phyloP scores from a whole-genome alignment of 768 basidiomycete species.

The Suillus americanus region DNA sequence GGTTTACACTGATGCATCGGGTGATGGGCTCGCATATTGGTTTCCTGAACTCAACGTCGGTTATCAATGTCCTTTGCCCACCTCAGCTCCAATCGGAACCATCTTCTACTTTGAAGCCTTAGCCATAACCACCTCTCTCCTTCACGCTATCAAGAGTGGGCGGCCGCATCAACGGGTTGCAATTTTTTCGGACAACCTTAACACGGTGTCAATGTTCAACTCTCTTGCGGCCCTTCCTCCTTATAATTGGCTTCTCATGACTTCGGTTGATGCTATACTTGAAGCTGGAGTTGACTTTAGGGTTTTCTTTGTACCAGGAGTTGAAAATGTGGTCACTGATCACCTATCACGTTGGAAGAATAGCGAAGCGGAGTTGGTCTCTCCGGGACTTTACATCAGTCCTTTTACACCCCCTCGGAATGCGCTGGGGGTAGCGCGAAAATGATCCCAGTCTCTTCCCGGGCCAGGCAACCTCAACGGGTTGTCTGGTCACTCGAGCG shows the following conservation, averaged over 20 bases:
- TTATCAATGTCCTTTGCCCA: too few relatives aligned
- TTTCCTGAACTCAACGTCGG: too few relatives aligned
- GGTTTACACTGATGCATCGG: constrained; percentile 27
- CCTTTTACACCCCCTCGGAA: neutral
- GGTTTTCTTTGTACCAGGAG: constrained; percentile 25
- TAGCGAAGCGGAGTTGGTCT: too few relatives aligned
- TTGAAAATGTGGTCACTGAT: constrained; percentile 26
- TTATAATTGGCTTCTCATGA: constrained; percentile 16
- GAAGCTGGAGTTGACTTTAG: neutral
- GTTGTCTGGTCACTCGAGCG: too few relatives aligned
- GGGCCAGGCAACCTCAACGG: too few relatives aligned
- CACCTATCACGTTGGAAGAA: constrained; percentile 20
- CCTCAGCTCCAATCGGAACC: neutral
- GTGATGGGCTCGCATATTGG: neutral
- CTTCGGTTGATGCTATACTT: too few relatives aligned
- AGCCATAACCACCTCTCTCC: neutral
- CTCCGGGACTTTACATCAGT: too few relatives aligned
- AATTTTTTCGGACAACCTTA: constrained; percentile 31
- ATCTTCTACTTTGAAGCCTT: constrained; percentile 33
- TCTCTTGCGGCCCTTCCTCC: constrained; percentile 12
- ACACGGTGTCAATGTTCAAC: constrained; percentile 36
- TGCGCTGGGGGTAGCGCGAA: too few relatives aligned
- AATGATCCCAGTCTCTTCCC: too few relatives aligned
- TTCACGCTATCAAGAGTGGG: too few relatives aligned
- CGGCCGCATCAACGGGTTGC: constrained; percentile 8